Evolutionary conservation across 306 rosid species (phyloP), one percentile per base, ranked within the genome.

Genomic region (Astragalus glycyphyllos): DNA sequence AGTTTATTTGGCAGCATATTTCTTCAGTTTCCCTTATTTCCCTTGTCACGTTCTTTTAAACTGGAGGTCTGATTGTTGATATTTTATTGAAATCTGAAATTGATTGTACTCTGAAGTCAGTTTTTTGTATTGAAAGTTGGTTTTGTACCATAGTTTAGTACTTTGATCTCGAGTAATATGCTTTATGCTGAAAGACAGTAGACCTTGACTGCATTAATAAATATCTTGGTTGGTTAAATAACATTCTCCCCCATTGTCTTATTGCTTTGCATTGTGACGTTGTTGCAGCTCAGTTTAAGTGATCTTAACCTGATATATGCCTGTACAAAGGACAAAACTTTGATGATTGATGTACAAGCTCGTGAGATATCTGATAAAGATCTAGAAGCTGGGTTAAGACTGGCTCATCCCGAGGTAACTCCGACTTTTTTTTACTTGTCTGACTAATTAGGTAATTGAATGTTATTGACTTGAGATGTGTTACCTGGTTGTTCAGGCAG

Each of bases 281-380:
- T 86, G 23, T 68, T 86, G 85, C 95, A 94, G 99, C 89, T 94
- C 59, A 80, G 77, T 72, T 66, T 91, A 72, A 94, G 99, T 70
- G 97, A 94, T 84, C 97, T 91, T 68, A 94, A 94, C 81, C 82
- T 94, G 86, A 76, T 94, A 58, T 94, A 94, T 86, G 99, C 99
- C 55, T 89, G 97, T 72, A 89, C 97, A 29, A 87, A 79, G 85
- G 99, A 94, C 73, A 91, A 91, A 77, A 94, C 98, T 10, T 82
- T 94, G 77, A 94, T 94, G 98, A 94, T 94, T 77, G 98, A 91
- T 42, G 97, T 94, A 73, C 96, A 94, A 89, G 96, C 99, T 73
- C 86, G 95, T 45, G 96, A 86, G 85, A 91, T 94, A 76, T 86
- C 97, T 7, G 95, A 94, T 26, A 86, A 84, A 83, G 99, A 91